Percentiles rank a stretch among this genome's conserved stretches.
These are phyloP conservation scores for Aegilops bicornis DNA, from an alignment of 176 grass and related monocot genomes.

Conservation along the genomic window DNA sequence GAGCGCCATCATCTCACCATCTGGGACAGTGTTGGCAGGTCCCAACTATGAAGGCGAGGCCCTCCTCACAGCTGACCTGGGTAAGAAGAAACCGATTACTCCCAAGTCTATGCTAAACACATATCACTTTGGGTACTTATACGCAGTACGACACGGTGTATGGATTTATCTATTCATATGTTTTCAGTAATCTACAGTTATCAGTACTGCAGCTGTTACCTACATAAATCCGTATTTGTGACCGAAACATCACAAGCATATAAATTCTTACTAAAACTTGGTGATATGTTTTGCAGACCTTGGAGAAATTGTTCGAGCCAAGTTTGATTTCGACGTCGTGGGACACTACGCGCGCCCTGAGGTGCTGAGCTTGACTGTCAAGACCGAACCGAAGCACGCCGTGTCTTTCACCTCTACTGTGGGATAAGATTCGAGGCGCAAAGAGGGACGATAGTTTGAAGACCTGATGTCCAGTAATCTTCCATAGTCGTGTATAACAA, in stretches of 20 bases:
- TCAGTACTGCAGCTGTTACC: not conserved
- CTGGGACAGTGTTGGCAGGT: constrained; percentile 71
- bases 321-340: constrained; percentile 96
- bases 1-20: constrained; percentile 89
- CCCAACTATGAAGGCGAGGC: constrained; percentile 93
- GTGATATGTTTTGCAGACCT: constrained; percentile 52
- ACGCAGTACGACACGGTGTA: not conserved
- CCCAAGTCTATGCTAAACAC: not conserved
- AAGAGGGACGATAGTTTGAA: not conserved
- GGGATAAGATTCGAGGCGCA: constrained; percentile 11
- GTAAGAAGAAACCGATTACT: constrained; percentile 37
- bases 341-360: constrained; percentile 91
- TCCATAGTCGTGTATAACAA: not conserved
- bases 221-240: not conserved
- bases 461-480: not conserved
- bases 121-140: not conserved
- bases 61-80: constrained; percentile 84
- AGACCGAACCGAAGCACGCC: constrained; percentile 49
- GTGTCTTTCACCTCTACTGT: constrained; percentile 60
- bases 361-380: constrained; percentile 79
- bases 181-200: not conserved
- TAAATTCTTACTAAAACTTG: not conserved
- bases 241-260: not conserved
- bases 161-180: not conserved
- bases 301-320: constrained; percentile 83